A percentile compares a stretch with the other conserved stretches of the same genome.
phyloP scores from a whole-genome alignment of 345 rosid species.

The Adansonia digitata region DNA sequence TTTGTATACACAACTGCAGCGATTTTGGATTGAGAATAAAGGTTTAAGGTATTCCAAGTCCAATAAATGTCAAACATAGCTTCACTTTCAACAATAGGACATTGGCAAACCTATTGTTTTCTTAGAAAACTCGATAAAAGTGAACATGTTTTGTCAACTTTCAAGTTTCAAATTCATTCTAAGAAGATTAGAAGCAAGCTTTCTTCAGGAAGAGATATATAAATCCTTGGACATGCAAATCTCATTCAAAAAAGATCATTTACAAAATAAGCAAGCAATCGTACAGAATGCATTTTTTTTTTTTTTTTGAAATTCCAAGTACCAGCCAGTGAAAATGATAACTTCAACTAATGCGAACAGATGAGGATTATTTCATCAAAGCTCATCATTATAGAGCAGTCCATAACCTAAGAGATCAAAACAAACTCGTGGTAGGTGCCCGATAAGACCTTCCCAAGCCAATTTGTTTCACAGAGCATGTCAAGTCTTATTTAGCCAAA shows the following conservation, averaged over 20 bases:
- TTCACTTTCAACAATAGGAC: not conserved
- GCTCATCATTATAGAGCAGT: not conserved
- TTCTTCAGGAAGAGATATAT: not conserved
- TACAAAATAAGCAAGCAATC: not conserved
- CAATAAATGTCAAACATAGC: not conserved
- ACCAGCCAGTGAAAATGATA: not conserved
- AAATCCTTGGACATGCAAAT: not conserved
- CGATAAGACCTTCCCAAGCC: not conserved
- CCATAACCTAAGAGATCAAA: not conserved
- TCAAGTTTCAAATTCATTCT: not conserved
- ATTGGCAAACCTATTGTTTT: not conserved
- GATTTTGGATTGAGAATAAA: not conserved
- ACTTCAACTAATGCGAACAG: not conserved
- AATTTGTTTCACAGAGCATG: not conserved
- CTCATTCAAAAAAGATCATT: not conserved
- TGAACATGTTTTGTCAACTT: not conserved
- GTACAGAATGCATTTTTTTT: not conserved
- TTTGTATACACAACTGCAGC: not conserved
- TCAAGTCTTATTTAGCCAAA: not conserved
- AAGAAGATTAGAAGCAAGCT: not conserved
- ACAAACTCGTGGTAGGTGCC: not conserved
- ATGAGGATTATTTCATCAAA: not conserved
- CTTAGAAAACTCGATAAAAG: not conserved
- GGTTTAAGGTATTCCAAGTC: not conserved
- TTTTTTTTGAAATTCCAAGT: not conserved